phyloP scores from a whole-genome alignment of 148 eudicot species.

The Hydrangea macrophylla region DNA sequence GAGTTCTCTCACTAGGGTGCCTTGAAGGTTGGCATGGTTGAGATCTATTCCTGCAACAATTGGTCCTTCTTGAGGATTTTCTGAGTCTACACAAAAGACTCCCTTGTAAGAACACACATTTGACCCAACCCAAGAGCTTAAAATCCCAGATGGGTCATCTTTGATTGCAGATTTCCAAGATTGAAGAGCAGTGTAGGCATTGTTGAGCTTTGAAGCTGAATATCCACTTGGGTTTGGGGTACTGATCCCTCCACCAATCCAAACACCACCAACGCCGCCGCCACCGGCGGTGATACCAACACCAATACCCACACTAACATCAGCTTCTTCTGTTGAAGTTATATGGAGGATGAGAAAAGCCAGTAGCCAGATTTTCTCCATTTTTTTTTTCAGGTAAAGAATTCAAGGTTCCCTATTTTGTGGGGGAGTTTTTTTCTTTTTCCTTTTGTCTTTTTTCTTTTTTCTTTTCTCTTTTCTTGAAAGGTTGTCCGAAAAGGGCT shows the following conservation, averaged over 20 bases:
- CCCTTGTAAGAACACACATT: slow-evolving; percentile 79
- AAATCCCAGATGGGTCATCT: slow-evolving; percentile 60
- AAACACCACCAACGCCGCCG: slow-evolving; percentile 47
- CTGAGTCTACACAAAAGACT: slow-evolving; percentile 49
- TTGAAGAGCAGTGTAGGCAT: slow-evolving; percentile 73
- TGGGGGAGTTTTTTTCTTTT: too few relatives aligned
- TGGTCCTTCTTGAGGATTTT: slow-evolving; percentile 17
- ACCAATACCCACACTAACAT: slow-evolving; percentile 34
- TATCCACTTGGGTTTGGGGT: slow-evolving; percentile 16
- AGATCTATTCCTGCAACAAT: slow-evolving; percentile 73
- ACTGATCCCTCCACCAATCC: slow-evolving; percentile 47
- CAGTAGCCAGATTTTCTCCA: slow-evolving; percentile 29
- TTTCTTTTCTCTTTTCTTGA: too few relatives aligned
- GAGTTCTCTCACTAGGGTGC: slow-evolving; percentile 50
- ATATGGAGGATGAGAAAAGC: slow-evolving; percentile 30
- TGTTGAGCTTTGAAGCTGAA: slow-evolving; percentile 18
- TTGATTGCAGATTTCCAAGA: slow-evolving; percentile 75
- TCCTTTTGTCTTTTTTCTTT: too few relatives aligned
- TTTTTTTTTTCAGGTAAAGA: slow-evolving; percentile 28
- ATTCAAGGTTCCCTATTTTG: not conserved
- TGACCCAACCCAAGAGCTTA: slow-evolving; percentile 65
- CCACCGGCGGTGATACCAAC: slow-evolving; percentile 33
- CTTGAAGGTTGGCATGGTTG: slow-evolving; percentile 68
- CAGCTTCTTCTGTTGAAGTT: slow-evolving; percentile 25
- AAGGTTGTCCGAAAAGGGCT: slow-evolving; percentile 7